Base-by-base conservation (phyloP, 164 flowering plant genomes). In the Euptelea pleiosperma region DNA sequence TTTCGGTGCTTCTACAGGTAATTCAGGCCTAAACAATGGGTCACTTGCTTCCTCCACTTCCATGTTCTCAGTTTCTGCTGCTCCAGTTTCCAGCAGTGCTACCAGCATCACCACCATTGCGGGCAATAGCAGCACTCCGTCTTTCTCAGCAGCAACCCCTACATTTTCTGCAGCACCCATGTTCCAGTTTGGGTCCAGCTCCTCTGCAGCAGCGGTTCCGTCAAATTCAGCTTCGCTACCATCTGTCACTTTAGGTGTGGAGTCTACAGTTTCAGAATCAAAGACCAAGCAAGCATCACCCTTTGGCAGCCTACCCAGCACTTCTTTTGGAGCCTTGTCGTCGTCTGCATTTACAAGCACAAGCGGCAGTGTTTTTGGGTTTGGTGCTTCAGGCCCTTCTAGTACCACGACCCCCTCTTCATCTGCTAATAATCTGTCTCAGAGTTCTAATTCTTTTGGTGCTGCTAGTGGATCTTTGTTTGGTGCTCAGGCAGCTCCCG, bases 351-450 rank as follows among this genome's bases (percentile, higher is more conserved):
- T 52, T n/a, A 6, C 71, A 33, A 64, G 47, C 42, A 42, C 68
- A 10, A 72, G 64, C 9, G 74, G 55, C 43, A 50, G 69, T 44
- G 54, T 66, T 65, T 81, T 79, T 74, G 76, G 75, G n/a, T 74
- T 82, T 36, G 28, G 58, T 62, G 70, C 82, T 64, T 53, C 79
- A 15, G 40, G 73, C 19, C 14, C 73, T 18, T 30, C 64, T 29
- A 34, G 8, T 62, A 44, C 55, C n/a, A 25, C n/a, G 19, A 45
- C 31, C n/a, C 22, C 51, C 0, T 24, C 79, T 36, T 60, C 79
- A 21, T 39, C 77, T 54, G 56, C 71, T 31, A 68, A 45, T 58
- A 72, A 44, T 33, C 71, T 63, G 41, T 30, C 72, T 55, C 79
- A 61, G 58, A 70, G 66, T 63, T 58, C 79, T 47, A 58, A 31